Evolutionary conservation across 257 asterid genomes (phyloP).

Genomic region (Eustoma russellianum): DNA sequence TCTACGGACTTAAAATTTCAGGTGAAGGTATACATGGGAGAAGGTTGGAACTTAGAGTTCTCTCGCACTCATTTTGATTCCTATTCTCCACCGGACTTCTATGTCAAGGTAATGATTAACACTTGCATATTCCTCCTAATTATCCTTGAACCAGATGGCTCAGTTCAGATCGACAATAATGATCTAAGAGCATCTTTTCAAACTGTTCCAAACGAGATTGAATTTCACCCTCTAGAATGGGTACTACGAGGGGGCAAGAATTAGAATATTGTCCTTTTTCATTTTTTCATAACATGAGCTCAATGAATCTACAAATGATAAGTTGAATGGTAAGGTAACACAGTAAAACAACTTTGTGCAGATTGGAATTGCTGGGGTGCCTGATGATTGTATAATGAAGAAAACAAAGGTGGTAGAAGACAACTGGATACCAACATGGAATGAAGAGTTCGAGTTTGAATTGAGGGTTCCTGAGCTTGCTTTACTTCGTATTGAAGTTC

Average conservation of each 20-base stretch:
- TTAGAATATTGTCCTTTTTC: too few relatives aligned
- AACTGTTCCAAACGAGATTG: too few relatives aligned
- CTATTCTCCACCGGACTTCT: slow-evolving; percentile 82
- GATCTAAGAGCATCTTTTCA: too few relatives aligned
- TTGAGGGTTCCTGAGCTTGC: slow-evolving; percentile 64
- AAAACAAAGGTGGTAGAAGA: slow-evolving; percentile 51
- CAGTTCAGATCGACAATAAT: too few relatives aligned
- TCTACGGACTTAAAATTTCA: slow-evolving; percentile 8
- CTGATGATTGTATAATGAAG: slow-evolving; percentile 37
- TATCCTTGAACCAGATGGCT: too few relatives aligned
- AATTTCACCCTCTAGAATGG: too few relatives aligned
- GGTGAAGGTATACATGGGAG: slow-evolving; percentile 73
- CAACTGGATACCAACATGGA: slow-evolving; percentile 74
- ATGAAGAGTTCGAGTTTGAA: slow-evolving; percentile 55
- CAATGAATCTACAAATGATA: background rate
- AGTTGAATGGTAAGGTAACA: background rate
- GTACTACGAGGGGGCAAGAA: too few relatives aligned
- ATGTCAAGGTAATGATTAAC: slow-evolving; percentile 42
- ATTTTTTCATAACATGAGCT: too few relatives aligned
- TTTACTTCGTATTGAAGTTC: slow-evolving; percentile 68
- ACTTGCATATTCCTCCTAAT: too few relatives aligned
- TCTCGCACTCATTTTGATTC: slow-evolving; percentile 56
- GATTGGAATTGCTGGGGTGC: slow-evolving; percentile 77
- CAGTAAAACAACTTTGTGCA: slow-evolving; percentile 9
- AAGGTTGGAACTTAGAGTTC: slow-evolving; percentile 70